These are phyloP conservation scores for Penicillium aurantiogriseum DNA, from an alignment of 2,329 filamentous ascomycete species.

Conservation along the genomic window DNA sequence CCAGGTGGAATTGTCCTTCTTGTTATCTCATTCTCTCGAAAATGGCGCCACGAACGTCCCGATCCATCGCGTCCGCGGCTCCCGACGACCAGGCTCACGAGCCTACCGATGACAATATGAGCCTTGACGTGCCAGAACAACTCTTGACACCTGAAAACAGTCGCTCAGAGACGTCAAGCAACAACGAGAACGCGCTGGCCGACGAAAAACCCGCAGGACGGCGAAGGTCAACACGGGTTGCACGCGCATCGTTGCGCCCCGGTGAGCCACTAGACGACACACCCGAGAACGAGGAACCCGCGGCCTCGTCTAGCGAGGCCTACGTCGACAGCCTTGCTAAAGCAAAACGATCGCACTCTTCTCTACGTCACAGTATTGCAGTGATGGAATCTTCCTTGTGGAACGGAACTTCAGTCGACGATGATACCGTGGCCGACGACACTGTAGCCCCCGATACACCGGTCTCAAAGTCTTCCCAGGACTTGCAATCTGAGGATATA, in stretches of 20 bases:
- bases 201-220: constrained; percentile 36
- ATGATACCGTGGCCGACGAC: constrained; percentile 25
- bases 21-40: constrained; percentile 10
- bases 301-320: constrained; percentile 25
- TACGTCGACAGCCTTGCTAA: constrained; percentile 40
- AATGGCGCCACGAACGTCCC: constrained; percentile 33
- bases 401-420: constrained; percentile 23
- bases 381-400: constrained; percentile 39
- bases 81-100: constrained; percentile 31
- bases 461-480: constrained; percentile 36
- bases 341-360: constrained; percentile 37
- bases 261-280: constrained; percentile 30
- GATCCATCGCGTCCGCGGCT: constrained; percentile 33
- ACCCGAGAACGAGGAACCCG: constrained; percentile 23
- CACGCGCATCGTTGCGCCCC: constrained; percentile 40
- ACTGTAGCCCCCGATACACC: constrained; percentile 35
- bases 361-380: constrained; percentile 42
- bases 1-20: constrained; percentile 14
- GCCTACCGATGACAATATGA: constrained; percentile 32
- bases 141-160: constrained; percentile 46
- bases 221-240: constrained; percentile 40
- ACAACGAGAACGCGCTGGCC: constrained; percentile 36
- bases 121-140: constrained; percentile 39
- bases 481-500: constrained; percentile 23
- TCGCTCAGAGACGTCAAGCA: constrained; percentile 45